Evolutionary conservation across 2,329 filamentous ascomycete species (phyloP).

Genomic region (Fusarium incarnatum): DNA sequence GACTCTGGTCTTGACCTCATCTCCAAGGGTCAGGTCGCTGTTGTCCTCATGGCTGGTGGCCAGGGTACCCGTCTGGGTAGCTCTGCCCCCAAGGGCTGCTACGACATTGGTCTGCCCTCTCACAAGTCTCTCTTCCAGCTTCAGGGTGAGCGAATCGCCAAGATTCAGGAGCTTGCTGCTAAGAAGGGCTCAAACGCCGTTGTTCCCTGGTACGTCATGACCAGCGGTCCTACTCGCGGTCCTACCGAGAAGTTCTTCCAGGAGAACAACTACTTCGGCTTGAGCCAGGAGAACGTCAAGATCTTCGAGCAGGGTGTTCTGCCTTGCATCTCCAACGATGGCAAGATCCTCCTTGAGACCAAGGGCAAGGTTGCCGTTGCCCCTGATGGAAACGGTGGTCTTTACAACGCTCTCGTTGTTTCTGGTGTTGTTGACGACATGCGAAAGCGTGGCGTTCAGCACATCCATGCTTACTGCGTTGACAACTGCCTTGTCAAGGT

Average conservation of each 20-base stretch:
- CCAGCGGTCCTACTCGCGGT: conserved; percentile 89
- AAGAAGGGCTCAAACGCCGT: conserved; percentile 70
- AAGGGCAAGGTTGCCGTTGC: conserved; percentile 94
- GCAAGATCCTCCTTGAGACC: conserved; percentile 93
- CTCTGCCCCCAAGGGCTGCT: conserved; percentile 97
- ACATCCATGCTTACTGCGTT: conserved; percentile 97
- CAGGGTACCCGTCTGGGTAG: conserved; percentile 95
- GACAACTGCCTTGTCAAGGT: conserved; percentile 99
- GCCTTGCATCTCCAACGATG: conserved; percentile 96
- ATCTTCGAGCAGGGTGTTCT: conserved; percentile 98
- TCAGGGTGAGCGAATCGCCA: conserved; percentile 92
- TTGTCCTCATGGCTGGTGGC: conserved; percentile 96
- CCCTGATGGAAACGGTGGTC: conserved; percentile 95
- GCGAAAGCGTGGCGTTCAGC: conserved; percentile 87
- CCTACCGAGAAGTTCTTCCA: conserved; percentile 95
- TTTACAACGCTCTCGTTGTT: conserved; percentile 90
- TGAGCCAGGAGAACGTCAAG: conserved; percentile 84
- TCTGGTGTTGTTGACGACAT: conserved; percentile 88
- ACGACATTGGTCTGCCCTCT: conserved; percentile 93
- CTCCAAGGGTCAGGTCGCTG: conserved; percentile 78
- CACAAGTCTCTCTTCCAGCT: conserved; percentile 97
- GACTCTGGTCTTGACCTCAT: conserved; percentile 83
- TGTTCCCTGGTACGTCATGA: conserved; percentile 99
- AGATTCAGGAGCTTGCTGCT: conserved; percentile 83
- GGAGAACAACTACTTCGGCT: conserved; percentile 89